Percentiles rank a stretch among this genome's conserved stretches.
These are phyloP conservation scores for Inga laurina DNA, from an alignment of 306 rosid genomes.

Conservation along the genomic window DNA sequence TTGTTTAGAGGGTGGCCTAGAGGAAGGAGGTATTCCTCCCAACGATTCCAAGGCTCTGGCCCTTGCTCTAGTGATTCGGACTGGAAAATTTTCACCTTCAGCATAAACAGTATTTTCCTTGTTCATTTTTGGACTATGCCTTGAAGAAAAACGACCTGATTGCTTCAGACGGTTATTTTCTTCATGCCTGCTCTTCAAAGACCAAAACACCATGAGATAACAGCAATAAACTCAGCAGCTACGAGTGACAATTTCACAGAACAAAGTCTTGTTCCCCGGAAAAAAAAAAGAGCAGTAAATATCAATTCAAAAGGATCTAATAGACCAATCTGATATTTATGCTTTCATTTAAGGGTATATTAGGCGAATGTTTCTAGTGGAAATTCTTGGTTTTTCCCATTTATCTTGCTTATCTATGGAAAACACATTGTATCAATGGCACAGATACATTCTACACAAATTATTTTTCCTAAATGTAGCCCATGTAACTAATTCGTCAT, in stretches of 20 bases:
- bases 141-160: slow-evolving; percentile 47
- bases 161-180: slow-evolving; percentile 35
- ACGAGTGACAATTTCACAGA: not conserved
- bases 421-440: not conserved
- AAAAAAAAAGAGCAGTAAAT: not conserved
- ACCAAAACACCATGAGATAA: slow-evolving; percentile 31
- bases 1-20: slow-evolving; percentile 48
- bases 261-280: not conserved
- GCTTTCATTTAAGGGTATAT: not conserved
- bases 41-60: slow-evolving; percentile 52
- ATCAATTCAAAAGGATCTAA: not conserved
- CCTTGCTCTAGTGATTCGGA: slow-evolving; percentile 79
- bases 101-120: slow-evolving; percentile 48
- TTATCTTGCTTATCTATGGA: not conserved
- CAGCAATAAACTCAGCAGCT: not conserved
- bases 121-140: slow-evolving; percentile 59
- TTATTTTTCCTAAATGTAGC: not conserved
- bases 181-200: slow-evolving; percentile 52
- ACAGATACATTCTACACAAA: not conserved
- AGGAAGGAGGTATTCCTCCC: slow-evolving; percentile 43
- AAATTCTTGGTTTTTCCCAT: not conserved
- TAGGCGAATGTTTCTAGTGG: not conserved
- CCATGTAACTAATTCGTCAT: not conserved
- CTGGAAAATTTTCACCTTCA: slow-evolving; percentile 50
- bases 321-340: not conserved